These are phyloP conservation scores for Pelagophyceae sp. DNA, from an alignment of 352 stramenopile genomes.

Conservation along the genomic window DNA sequence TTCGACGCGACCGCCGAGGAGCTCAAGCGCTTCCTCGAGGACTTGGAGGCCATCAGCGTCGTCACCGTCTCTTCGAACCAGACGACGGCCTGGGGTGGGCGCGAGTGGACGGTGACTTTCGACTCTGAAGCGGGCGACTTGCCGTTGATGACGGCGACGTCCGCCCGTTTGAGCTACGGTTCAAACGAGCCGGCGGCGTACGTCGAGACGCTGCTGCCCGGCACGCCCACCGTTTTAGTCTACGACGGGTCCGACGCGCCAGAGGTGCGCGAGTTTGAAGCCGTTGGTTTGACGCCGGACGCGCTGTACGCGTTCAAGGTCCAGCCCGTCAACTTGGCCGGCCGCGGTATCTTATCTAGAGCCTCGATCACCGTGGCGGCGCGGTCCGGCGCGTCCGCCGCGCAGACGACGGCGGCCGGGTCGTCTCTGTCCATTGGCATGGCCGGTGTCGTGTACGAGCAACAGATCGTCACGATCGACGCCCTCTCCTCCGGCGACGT, in stretches of 20 bases:
- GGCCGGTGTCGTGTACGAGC: slow-evolving; percentile 83
- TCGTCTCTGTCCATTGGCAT: slow-evolving; percentile 72
- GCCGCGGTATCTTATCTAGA: slow-evolving; percentile 66
- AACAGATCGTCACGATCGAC: slow-evolving; percentile 68
- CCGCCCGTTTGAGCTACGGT: slow-evolving; percentile 65
- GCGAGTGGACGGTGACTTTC: slow-evolving; percentile 79
- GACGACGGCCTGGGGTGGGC: slow-evolving; percentile 51
- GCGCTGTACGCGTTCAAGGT: slow-evolving; percentile 82
- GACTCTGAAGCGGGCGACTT: slow-evolving; percentile 82
- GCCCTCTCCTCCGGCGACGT: background rate
- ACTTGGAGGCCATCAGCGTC: slow-evolving; percentile 58
- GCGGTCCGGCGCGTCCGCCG: slow-evolving; percentile 67
- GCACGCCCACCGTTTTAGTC: slow-evolving; percentile 58
- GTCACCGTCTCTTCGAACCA: slow-evolving; percentile 57
- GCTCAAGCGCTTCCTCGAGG: slow-evolving; percentile 74
- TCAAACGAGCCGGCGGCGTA: slow-evolving; percentile 11
- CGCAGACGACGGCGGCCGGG: slow-evolving; percentile 74
- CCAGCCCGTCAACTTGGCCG: slow-evolving; percentile 78
- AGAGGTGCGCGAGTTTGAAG: slow-evolving; percentile 61
- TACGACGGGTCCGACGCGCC: slow-evolving; percentile 74
- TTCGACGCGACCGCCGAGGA: slow-evolving; percentile 62
- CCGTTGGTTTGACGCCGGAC: slow-evolving; percentile 68
- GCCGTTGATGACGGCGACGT: slow-evolving; percentile 73
- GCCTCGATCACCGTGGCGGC: slow-evolving; percentile 79
- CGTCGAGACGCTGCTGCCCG: slow-evolving; percentile 16